These are phyloP conservation scores for Kappamyces sp. DNA, from an alignment of 192 early-diverging fungal genomes.

Conservation along the genomic window DNA sequence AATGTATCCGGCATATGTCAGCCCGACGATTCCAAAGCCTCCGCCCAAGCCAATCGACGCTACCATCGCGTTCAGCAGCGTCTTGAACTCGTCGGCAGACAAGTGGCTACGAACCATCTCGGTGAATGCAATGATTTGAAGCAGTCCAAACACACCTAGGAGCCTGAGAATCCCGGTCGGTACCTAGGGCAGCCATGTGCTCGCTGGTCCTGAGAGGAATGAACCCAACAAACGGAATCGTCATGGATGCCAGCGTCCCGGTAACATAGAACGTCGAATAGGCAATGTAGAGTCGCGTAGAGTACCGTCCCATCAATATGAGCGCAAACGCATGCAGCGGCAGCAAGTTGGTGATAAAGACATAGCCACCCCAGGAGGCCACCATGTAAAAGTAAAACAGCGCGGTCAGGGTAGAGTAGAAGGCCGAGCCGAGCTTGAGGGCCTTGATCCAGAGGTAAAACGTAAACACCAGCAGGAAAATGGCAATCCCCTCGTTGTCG, in stretches of 20 bases:
- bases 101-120: constrained; percentile 72
- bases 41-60: constrained; percentile 47
- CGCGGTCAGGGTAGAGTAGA: constrained; percentile 79
- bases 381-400: constrained; percentile 99
- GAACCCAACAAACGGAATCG: constrained; percentile 99
- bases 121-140: constrained; percentile 94
- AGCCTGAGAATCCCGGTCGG: not conserved
- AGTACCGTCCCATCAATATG: constrained; percentile 93
- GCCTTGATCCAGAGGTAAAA: constrained; percentile 99
- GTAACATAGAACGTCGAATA: constrained; percentile 98
- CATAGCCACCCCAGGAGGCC: constrained; percentile 98
- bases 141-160: constrained; percentile 87
- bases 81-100: constrained; percentile 78
- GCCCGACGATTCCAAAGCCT: constrained; percentile 56
- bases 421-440: constrained; percentile 86
- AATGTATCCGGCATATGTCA: constrained; percentile 80
- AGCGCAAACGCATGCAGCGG: constrained; percentile 94
- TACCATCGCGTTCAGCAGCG: constrained; percentile 66
- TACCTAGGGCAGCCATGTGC: constrained; percentile 98
- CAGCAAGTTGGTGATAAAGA: constrained; percentile 98
- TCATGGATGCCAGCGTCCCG: constrained; percentile 95
- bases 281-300: constrained; percentile 85
- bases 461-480: constrained; percentile 95
- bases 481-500: constrained; percentile 99
- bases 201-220: constrained; percentile 94